phyloP scores from a whole-genome alignment of 495 filamentous ascomycete species.

The Podospora pseudopauciseta region DNA sequence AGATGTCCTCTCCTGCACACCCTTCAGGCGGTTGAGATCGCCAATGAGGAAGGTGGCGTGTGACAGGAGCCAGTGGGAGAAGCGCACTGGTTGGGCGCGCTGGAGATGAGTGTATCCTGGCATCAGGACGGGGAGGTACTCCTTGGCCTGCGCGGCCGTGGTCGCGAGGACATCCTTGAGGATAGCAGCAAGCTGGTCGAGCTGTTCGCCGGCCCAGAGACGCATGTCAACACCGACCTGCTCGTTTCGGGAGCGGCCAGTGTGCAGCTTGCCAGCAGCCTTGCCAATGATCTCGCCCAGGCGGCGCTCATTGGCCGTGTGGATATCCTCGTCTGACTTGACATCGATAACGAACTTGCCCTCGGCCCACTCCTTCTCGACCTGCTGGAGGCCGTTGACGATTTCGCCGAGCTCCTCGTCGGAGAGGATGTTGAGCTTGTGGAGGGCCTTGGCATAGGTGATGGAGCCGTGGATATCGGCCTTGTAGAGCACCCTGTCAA shows the following conservation, averaged over 20 bases:
- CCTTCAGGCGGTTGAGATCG: slow-evolving; percentile 76
- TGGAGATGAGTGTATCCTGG: slow-evolving; percentile 89
- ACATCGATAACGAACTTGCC: slow-evolving; percentile 57
- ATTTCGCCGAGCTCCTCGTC: slow-evolving; percentile 71
- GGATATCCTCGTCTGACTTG: slow-evolving; percentile 70
- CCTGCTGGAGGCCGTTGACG: slow-evolving; percentile 65
- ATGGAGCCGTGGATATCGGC: slow-evolving; percentile 79
- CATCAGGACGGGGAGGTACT: slow-evolving; percentile 61
- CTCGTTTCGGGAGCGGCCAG: slow-evolving; percentile 87
- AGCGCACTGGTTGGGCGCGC: slow-evolving; percentile 84
- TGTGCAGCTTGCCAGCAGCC: slow-evolving; percentile 89
- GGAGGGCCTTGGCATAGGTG: slow-evolving; percentile 84
- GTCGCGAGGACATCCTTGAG: slow-evolving; percentile 69
- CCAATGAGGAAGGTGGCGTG: slow-evolving; percentile 71
- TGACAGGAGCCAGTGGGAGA: slow-evolving; percentile 81
- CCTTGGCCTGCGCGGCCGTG: slow-evolving; percentile 68
- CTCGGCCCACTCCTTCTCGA: slow-evolving; percentile 71
- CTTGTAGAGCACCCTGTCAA: slow-evolving; percentile 76
- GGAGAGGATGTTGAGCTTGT: slow-evolving; percentile 70
- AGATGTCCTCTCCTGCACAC: slow-evolving; percentile 74
- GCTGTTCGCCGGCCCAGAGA: slow-evolving; percentile 79
- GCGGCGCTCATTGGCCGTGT: slow-evolving; percentile 91
- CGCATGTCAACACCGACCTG: slow-evolving; percentile 94
- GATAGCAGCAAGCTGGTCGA: slow-evolving; percentile 66
- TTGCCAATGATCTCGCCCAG: slow-evolving; percentile 85